Conservation (phyloP, 2,329 filamentous ascomycete genomes). For the Beauveria australis region DNA sequence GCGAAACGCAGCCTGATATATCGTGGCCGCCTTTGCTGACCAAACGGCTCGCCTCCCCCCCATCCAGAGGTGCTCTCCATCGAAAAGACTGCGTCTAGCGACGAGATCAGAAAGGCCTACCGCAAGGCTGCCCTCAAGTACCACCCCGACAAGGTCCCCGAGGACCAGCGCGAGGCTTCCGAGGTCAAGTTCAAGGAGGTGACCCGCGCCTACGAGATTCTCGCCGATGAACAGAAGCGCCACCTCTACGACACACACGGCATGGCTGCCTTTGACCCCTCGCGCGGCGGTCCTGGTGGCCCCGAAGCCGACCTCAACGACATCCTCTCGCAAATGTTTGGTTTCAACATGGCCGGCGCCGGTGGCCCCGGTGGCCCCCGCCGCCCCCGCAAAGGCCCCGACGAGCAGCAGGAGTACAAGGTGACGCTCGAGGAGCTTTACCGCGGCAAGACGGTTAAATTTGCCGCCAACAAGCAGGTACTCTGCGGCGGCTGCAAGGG, state of each 20-base stretch:
- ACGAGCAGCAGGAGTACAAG: conserved; percentile 86
- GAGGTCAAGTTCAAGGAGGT: conserved; percentile 90
- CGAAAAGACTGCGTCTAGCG: conserved; percentile 59
- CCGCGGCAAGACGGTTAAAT: conserved; percentile 97
- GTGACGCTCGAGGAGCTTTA: conserved; percentile 91
- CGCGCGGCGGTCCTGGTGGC: conserved; percentile 56
- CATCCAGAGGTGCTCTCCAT: conserved; percentile 69
- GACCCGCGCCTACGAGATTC: conserved; percentile 94
- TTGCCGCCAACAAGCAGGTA: conserved; percentile 89
- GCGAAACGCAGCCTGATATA: not conserved
- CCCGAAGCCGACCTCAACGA: conserved; percentile 83
- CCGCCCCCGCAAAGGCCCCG: conserved; percentile 62
- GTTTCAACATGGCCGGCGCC: conserved; percentile 57
- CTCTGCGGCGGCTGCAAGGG: conserved; percentile 84
- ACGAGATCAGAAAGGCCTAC: conserved; percentile 92
- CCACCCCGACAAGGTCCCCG: conserved; percentile 92
- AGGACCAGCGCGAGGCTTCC: conserved; percentile 73
- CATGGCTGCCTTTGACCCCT: conserved; percentile 89
- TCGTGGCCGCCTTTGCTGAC: not conserved
- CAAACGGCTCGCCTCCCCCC: conserved; percentile 11
- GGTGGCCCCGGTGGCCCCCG: conserved; percentile 45
- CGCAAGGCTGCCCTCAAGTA: conserved; percentile 84
- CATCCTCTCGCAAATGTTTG: conserved; percentile 88
- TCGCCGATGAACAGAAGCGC: conserved; percentile 90
- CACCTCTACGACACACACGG: conserved; percentile 87